Evolutionary conservation across 768 basidiomycete species (phyloP), one percentile per base, ranked within the genome.

Genomic region (Pleurotus platypus): DNA sequence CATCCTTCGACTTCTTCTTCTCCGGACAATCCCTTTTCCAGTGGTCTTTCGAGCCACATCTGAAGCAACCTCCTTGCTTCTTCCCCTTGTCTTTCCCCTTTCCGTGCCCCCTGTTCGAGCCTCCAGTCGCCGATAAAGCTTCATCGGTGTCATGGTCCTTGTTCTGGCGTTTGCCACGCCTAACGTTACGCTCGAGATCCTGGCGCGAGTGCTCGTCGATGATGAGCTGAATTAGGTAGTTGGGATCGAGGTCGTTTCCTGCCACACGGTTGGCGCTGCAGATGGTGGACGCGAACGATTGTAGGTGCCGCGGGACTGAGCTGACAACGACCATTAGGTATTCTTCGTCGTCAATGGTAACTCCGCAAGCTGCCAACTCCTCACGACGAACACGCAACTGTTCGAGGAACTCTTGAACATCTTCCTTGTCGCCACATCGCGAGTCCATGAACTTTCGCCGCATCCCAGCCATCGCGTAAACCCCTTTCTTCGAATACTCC

Each of bases 41-140:
- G 53, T 69, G 68, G 1, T 68, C 70, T 43, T 61, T 60, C 49
- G 63, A 58, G 2, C 67, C 66, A 62, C 70, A 71, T 12, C 63
- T 66, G 58, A 61, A 70, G 57, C 70, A 70, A 15, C 38, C 45
- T 13, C 48, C 54, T 12, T 47, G 24, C 11, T 24, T 40, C 16
- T 27, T 37, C 18, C 51, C 51, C 6, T 30, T 27, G 2, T 16
- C 30, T 30, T 27, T n/a, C 9, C 49, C 49, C 13, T 15, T 24
- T 35, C 49, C 30, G 5, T 20, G 5, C 20, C 51, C 51, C 24
- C 12, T 27, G 22, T 4, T 26, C n/a, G 0, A 26, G 38, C 27
- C 27, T 16, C 30, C 49, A 48, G 18, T 40, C 0, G 27, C 37
- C 16, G 2, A 38, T 26, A 40, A 26, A 12, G 51, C 35, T 3